Evolutionary conservation across 345 rosid genomes (phyloP).

Genomic region (Sisymbrium altissimum): DNA sequence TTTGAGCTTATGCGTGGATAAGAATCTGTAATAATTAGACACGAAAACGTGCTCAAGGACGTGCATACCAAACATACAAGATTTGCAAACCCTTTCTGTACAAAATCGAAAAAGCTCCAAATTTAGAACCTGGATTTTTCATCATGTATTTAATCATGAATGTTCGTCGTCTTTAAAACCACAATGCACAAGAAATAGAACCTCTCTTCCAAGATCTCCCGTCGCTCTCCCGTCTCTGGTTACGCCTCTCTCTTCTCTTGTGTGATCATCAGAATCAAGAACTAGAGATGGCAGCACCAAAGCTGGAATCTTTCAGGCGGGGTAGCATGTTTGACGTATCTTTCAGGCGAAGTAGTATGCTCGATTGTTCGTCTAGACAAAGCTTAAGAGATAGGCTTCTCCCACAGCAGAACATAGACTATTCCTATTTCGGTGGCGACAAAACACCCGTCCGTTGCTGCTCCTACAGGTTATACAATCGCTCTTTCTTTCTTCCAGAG

Average conservation of each 20-base stretch:
- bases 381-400: slow-evolving; percentile 32
- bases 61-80: slow-evolving; percentile 28
- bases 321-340: slow-evolving; percentile 33
- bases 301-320: slow-evolving; percentile 32
- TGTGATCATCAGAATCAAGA: slow-evolving; percentile 16
- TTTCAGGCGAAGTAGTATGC: slow-evolving; percentile 34
- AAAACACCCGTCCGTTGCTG: slow-evolving; percentile 15
- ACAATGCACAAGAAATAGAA: slow-evolving; percentile 9
- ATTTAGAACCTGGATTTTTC: slow-evolving; percentile 9
- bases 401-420: slow-evolving; percentile 16
- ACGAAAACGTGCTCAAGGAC: slow-evolving; percentile 28
- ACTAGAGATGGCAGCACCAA: slow-evolving; percentile 31
- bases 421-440: neutral
- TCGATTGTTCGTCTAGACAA: slow-evolving; percentile 32
- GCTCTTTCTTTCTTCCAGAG: neutral
- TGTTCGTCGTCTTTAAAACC: neutral
- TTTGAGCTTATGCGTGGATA: neutral
- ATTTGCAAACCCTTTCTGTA: slow-evolving; percentile 2
- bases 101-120: neutral
- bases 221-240: neutral
- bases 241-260: neutral
- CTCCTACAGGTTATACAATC: slow-evolving; percentile 32
- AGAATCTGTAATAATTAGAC: slow-evolving; percentile 7
- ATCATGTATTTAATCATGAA: slow-evolving; percentile 1
- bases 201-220: neutral